Evolutionary conservation across 495 filamentous ascomycete genomes (phyloP), one percentile per base, ranked within the genome.

Genomic region (Talaromyces wortmannii): DNA sequence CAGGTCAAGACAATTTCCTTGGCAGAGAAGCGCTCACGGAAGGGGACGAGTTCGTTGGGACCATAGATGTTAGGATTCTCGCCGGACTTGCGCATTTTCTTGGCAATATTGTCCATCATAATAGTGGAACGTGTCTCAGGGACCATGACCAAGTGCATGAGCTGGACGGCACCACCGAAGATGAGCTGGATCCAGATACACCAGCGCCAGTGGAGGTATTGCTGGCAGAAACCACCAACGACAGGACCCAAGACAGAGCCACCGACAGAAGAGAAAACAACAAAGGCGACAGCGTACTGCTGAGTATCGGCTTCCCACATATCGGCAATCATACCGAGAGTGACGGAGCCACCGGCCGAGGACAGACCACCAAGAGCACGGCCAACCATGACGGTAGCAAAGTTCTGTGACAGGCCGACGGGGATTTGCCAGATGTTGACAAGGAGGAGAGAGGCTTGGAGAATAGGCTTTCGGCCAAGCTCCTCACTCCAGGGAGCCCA

Each of bases 401-500:
- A 84, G 55, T 79, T 82, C 10, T 75, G 70, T 0, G 80, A 71
- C 1, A 83, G 57, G 4, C 74, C 82, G 32, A 77, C 78, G 5
- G 79, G 73, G 18, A 86, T 60, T 36, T 83, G 80, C 64, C 67
- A 85, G 45, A 82, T 59, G 46, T 86, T 86, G 60, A 86, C 81
- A 1, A 85, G 63, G 45, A 82, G 73, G 31, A 86, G 60, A 54
- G 74, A 79, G 0, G 67, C 44, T 61, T 85, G 83, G 15, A 83
- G 65, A 42, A 84, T 76, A 0, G 75, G 75, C 62, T 76, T 78
- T 11, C 83, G 78, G 11, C 83, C 83, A 47, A 81, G 63, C 49
- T 86, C 83, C 54, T 86, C 83, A 57, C 77, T 81, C 83, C 83
- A 86, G 0, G 83, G 83, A 0, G 83, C 83, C 83, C 83, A 85